These are phyloP conservation scores for Cairneyella variabilis DNA, from an alignment of 495 filamentous ascomycete genomes.

Conservation along the genomic window DNA sequence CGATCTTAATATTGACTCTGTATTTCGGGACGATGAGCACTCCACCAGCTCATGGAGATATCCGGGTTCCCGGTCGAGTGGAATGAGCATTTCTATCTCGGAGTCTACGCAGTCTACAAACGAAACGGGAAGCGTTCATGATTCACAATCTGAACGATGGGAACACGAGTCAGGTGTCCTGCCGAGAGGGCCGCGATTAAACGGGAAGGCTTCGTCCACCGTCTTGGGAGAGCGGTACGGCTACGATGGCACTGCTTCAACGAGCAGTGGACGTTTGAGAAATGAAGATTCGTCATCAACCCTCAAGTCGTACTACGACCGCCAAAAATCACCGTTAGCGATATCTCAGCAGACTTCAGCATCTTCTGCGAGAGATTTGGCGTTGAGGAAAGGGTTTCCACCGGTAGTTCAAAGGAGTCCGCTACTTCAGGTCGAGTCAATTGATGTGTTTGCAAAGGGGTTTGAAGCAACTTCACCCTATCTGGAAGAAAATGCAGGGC, in stretches of 20 bases:
- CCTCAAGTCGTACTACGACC: constrained; percentile 47
- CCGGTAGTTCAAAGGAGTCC: constrained; percentile 39
- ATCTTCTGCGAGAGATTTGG: constrained; percentile 33
- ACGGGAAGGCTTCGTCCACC: constrained; percentile 20
- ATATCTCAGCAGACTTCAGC: constrained; percentile 53
- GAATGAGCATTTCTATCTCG: constrained; percentile 44
- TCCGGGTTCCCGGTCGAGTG: constrained; percentile 21
- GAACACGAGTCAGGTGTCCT: constrained; percentile 48
- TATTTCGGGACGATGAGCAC: constrained; percentile 14
- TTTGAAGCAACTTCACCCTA: background rate
- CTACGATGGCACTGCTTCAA: constrained; percentile 29
- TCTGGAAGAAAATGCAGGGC: background rate
- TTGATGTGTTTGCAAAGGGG: constrained; percentile 11
- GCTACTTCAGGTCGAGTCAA: constrained; percentile 19
- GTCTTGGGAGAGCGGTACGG: constrained; percentile 21
- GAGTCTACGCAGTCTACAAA: constrained; percentile 36
- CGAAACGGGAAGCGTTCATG: constrained; percentile 10
- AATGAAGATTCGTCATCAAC: constrained; percentile 47
- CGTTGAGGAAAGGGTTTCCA: constrained; percentile 49
- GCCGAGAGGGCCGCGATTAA: constrained; percentile 26
- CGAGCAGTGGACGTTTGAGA: constrained; percentile 25
- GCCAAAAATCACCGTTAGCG: constrained; percentile 43
- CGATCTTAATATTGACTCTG: constrained; percentile 26
- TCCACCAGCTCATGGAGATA: constrained; percentile 22
- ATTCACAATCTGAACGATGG: constrained; percentile 29